Base-by-base conservation (phyloP, 352 stramenopile species). In the Aphanomyces astaci region DNA sequence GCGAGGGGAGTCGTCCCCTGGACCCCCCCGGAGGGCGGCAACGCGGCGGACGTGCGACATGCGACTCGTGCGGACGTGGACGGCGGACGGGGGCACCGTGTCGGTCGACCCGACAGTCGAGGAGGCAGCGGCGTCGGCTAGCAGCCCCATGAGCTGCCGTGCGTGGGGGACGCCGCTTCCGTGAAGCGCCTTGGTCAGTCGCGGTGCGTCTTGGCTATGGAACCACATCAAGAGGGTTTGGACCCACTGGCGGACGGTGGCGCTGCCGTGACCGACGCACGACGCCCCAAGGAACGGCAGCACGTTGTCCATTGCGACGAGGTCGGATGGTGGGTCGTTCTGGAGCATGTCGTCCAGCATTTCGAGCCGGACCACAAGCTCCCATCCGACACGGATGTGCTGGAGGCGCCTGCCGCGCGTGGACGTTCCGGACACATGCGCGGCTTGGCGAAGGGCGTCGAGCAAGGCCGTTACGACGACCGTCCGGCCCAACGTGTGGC, bases 391-490 rank as follows among this genome's bases (percentile, higher is more conserved):
- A 2, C 78, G 72, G 24, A 65, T 11, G 88, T 77, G 72, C 88
- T 89, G 19, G 4, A 59, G 51, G 4, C 51, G 51, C 30, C 33
- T 59, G 25, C 5, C 19, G 15, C 51, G 51, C 7, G 51, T 15
- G 19, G 22, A 59, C 7, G 10, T 55, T 55, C 48, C 48, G 0
- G 0, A 10, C 1, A 59, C 4, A 62, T 72, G 0, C 77, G n/a
- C 75, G 36, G 28, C 13, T 0, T 72, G 71, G 1, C 55, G 67
- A 28, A 78, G n/a, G 40, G 89, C 79, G 68, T 94, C 85, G 0
- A 94, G 71, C n/a, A 92, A 65, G 7, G 83, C 83, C 43, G 90
- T 92, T 56, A 75, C 87, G 0, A 91, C 81, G 0, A 81, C 78
- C 46, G 83, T 90, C 39, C 83, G 78, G 0, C 85, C 83, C 0